Percentiles rank a stretch among this genome's conserved stretches.
Evolutionary conservation across 2,329 filamentous ascomycete genomes (phyloP).

Genomic region (Huntiella omanensis): DNA sequence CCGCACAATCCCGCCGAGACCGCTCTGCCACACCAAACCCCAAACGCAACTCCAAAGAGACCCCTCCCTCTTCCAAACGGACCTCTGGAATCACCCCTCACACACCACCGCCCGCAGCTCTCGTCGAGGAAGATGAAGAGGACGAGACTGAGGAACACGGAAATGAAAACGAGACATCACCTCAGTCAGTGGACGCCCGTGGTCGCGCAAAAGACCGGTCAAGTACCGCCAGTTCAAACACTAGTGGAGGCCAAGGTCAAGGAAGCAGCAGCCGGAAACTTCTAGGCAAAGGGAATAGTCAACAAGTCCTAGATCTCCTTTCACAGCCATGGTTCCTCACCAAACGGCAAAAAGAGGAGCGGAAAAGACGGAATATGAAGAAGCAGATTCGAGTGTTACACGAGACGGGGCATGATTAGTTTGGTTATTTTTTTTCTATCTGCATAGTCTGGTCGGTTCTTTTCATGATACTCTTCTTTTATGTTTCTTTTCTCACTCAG

Average conservation of each 20-base stretch:
- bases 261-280: not conserved
- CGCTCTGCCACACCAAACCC: too few species aligned
- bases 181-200: not conserved
- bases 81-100: too few species aligned
- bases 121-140: too few species aligned
- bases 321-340: constrained; percentile 7
- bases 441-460: not conserved
- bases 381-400: constrained; percentile 20
- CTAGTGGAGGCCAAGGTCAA: not conserved
- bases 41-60: too few species aligned
- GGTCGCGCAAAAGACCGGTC: not conserved
- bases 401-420: constrained; percentile 12
- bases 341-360: constrained; percentile 16
- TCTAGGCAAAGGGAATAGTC: constrained; percentile 4
- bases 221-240: not conserved
- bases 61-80: too few species aligned
- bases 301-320: constrained; percentile 6
- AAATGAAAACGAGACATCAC: too few species aligned
- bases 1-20: not conserved
- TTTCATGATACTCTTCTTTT: not conserved
- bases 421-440: not conserved
- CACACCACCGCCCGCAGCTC: too few species aligned
- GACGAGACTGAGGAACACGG: too few species aligned
- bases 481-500: not conserved
- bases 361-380: constrained; percentile 19